Evolutionary conservation across 148 eudicot genomes (phyloP), one percentile per base, ranked within the genome.

Genomic region (Fagopyrum esculentum): DNA sequence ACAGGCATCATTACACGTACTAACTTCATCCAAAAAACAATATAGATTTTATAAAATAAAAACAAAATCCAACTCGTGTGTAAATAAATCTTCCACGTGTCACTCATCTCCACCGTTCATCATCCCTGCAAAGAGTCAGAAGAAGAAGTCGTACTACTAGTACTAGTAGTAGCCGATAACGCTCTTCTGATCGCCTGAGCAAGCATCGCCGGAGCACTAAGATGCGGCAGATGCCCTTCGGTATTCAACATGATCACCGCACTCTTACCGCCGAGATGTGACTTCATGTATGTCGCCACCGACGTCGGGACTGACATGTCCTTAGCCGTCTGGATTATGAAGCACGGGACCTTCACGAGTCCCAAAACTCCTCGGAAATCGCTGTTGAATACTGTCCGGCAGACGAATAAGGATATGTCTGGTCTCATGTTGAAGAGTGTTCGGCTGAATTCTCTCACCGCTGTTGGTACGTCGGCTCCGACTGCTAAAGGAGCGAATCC

Each of bases 391-490:
- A 94, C 96, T 0, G 86, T 84, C 35, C 89, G 81, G 5, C 90
- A 88, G 5, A 90, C 98, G 73, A 86, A 90, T 4, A 94, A 81
- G 0, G 98, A 79, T 9, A 94, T 94, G 72, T 94, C 97, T 0
- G 97, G 98, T 79, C 98, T 82, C 96, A 95, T 92, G 78, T 92
- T 95, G 86, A 95, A 92, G 22, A 95, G 68, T 0, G 98, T 95
- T 72, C 98, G 83, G 80, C 98, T 95, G 76, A 92, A 95, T 64
- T 95, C 98, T 0, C 85, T 82, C 46, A 95, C 98, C 22, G 93
- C 98, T 0, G 86, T 85, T 5, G 98, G 97, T 46, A 92, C 98
- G 50, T 95, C 98, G 1, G 98, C 98, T 0, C 98, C 98, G 15
- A 95, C 97, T 0, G 97, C 92, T 17, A 92, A 73, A 30, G 98